Conservation (phyloP, 768 basidiomycete genomes). For the Pisolithus microcarpus region DNA sequence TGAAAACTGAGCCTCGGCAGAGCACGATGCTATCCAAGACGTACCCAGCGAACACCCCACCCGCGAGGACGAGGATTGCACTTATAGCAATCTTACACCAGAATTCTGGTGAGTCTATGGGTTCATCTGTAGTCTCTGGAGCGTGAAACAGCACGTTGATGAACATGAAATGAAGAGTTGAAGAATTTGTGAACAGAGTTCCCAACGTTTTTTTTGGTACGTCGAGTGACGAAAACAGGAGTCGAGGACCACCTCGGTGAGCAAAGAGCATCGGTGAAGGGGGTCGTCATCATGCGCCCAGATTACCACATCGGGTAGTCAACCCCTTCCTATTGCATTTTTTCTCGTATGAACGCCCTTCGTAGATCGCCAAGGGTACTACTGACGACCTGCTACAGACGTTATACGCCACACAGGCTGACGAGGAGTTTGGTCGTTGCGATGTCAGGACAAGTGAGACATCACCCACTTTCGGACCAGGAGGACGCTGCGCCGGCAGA, state of each 20-base stretch:
- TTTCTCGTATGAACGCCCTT: neutral
- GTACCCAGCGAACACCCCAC: constrained; percentile 91
- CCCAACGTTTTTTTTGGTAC: neutral
- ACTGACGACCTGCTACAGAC: neutral
- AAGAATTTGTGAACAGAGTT: too few species aligned
- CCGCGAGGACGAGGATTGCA: constrained; percentile 63
- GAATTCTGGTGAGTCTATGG: constrained; percentile 55
- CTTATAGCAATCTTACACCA: constrained; percentile 68
- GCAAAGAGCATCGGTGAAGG: neutral
- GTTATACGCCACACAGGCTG: too few species aligned
- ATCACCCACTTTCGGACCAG: constrained; percentile 7
- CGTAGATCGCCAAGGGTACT: neutral
- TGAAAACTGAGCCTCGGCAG: neutral
- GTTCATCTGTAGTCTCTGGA: constrained; percentile 15
- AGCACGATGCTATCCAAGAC: constrained; percentile 14
- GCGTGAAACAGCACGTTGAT: constrained; percentile 4
- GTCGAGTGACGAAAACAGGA: neutral
- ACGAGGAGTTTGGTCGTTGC: neutral
- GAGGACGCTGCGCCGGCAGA: constrained; percentile 16
- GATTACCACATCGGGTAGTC: neutral
- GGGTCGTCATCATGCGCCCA: neutral
- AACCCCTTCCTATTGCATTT: neutral
- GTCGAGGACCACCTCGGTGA: neutral
- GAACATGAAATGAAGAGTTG: constrained; percentile 11
- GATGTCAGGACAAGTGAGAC: constrained; percentile 8